Evolutionary conservation across 768 basidiomycete species (phyloP).

Genomic region (Trametes elegans): DNA sequence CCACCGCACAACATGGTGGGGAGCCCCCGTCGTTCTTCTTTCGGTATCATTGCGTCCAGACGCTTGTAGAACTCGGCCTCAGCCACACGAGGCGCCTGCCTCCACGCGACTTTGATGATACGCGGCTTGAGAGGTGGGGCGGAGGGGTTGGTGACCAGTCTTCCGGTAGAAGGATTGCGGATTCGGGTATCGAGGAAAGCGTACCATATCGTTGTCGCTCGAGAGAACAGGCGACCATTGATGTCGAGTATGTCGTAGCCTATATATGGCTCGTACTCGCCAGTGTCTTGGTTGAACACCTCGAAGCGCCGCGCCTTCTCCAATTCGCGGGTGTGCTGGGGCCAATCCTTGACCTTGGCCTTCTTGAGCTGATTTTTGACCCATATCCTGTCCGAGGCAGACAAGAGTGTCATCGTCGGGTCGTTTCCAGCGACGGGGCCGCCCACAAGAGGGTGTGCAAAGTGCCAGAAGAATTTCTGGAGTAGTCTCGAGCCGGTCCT

Average conservation of each 20-base stretch:
- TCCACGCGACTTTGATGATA: conserved; percentile 17
- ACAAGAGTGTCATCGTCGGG: not conserved
- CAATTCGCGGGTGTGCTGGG: not conserved
- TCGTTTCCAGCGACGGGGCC: conserved; percentile 5
- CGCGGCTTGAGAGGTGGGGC: not conserved
- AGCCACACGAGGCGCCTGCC: conserved; percentile 1
- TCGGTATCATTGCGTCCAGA: not conserved
- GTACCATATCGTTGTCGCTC: conserved; percentile 13
- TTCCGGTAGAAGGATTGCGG: not conserved
- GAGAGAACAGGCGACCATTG: conserved; percentile 13
- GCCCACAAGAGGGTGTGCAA: conserved; percentile 5
- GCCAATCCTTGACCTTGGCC: not conserved
- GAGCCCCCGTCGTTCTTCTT: not conserved
- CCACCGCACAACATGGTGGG: conserved; percentile 5
- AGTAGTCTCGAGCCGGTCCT: conserved; percentile 1
- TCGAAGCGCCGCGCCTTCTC: not conserved
- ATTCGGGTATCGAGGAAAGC: conserved; percentile 13
- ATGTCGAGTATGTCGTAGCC: conserved; percentile 5
- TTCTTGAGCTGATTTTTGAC: not conserved
- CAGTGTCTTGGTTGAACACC: conserved; percentile 3
- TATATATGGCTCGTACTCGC: not conserved
- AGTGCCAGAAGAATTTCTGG: conserved; percentile 16
- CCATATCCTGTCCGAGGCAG: not conserved
- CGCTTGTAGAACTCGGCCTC: conserved; percentile 7
- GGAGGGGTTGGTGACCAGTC: not conserved